These are phyloP conservation scores for Candolleomyces eurysporus DNA, from an alignment of 768 basidiomycete genomes.

Conservation along the genomic window DNA sequence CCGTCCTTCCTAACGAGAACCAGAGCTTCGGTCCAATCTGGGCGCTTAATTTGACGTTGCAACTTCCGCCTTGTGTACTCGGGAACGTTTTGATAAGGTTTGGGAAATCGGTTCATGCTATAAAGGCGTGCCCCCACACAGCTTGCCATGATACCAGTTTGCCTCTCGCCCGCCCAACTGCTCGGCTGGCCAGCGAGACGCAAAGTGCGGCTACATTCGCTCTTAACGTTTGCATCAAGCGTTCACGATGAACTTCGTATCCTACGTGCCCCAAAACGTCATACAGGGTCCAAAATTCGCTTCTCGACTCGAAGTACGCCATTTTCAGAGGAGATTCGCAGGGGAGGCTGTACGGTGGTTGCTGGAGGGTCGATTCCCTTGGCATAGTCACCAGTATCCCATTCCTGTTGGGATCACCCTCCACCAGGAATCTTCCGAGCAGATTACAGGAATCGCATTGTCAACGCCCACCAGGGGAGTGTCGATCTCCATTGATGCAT, in stretches of 20 bases:
- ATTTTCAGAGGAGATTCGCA: slow-evolving; percentile 2
- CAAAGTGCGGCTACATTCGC: neutral
- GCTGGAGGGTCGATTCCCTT: neutral
- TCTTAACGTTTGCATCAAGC: neutral
- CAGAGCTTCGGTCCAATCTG: too few relatives aligned
- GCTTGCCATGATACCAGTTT: neutral
- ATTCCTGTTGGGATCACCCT: slow-evolving; percentile 10
- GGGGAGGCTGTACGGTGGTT: slow-evolving; percentile 11
- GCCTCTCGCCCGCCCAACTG: neutral
- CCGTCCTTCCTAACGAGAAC: too few relatives aligned
- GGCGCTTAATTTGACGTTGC: neutral
- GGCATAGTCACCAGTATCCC: neutral
- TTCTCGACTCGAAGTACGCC: slow-evolving; percentile 1
- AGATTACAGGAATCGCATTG: neutral
- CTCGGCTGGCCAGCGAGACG: neutral
- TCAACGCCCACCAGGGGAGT: neutral
- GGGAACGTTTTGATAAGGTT: neutral
- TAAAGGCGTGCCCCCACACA: neutral
- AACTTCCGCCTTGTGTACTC: neutral
- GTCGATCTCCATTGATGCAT: neutral
- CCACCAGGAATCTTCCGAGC: neutral
- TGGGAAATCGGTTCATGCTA: neutral
- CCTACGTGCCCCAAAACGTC: neutral
- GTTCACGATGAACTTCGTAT: neutral
- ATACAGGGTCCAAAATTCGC: slow-evolving; percentile 5